A percentile compares a stretch with the other conserved stretches of the same genome.
phyloP scores from a whole-genome alignment of 2,329 filamentous ascomycete genomes.

The Pestalotiopsis sp. region DNA sequence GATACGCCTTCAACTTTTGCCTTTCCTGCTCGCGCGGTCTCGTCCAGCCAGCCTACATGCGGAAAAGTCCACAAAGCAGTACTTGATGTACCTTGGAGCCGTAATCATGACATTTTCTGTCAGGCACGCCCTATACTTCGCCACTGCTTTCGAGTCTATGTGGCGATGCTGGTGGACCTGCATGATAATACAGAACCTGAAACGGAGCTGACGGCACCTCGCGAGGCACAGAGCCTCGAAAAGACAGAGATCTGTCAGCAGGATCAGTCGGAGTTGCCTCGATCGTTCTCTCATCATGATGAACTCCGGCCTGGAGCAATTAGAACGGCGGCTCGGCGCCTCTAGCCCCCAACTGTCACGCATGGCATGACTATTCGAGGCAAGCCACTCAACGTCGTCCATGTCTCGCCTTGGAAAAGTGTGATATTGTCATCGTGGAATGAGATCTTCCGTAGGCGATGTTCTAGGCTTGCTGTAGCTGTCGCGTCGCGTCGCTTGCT shows the following conservation, averaged over 20 bases:
- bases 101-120: not conserved
- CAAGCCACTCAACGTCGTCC: slow-evolving; percentile 43
- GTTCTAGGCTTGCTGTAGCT: slow-evolving; percentile 41
- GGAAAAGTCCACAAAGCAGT: not conserved
- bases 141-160: not conserved
- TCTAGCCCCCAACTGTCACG: slow-evolving; percentile 2
- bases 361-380: not conserved
- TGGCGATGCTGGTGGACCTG: slow-evolving; percentile 3
- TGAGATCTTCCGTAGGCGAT: slow-evolving; percentile 76
- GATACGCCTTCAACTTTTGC: not conserved
- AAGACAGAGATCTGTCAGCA: slow-evolving; percentile 3
- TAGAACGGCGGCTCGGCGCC: not conserved
- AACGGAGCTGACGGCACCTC: not conserved
- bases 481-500: slow-evolving; percentile 37
- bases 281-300: not conserved
- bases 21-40: not conserved
- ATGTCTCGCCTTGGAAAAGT: slow-evolving; percentile 77
- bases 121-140: not conserved
- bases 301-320: not conserved
- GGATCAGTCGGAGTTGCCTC: slow-evolving; percentile 1
- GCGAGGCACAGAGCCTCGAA: slow-evolving; percentile 1
- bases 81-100: not conserved
- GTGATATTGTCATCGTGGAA: slow-evolving; percentile 85
- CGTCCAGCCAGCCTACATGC: not conserved
- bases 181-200: slow-evolving; percentile 5